Base-by-base conservation (phyloP, 2,329 filamentous ascomycete genomes). In the Chaetomium strumarium region DNA sequence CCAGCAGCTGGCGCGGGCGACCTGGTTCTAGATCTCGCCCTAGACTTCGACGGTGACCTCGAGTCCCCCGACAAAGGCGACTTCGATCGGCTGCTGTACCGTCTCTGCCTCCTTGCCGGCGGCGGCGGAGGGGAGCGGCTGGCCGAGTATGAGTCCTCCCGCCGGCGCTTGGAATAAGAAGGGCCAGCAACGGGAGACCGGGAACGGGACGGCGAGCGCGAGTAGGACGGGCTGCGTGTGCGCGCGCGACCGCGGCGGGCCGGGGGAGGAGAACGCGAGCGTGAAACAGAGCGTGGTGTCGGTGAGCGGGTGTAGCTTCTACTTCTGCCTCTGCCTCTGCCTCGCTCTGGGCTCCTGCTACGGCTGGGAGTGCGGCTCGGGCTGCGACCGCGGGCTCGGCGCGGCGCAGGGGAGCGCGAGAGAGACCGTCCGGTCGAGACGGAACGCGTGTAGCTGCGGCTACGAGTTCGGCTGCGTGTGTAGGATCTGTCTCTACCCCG, bases 391-490 rank as follows among this genome's bases (percentile, higher is more conserved):
- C 39, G 40, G 44, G 46, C 30, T 6, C 55, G 55, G 19, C 52
- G 54, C 11, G 44, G 54, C 16, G 52, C 30, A n/a, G 46, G 52
- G 20, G 60, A 57, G 14, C 43, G 53, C 9, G 58, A 55, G 33
- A 36, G 50, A 5, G 56, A 56, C 10, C 52, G 30, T 20, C 52
- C 41, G 6, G 42, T 38, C 0, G 56, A 59, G 52, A 59, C 17
- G 31, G 56, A 59, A 49, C 58, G 58, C 5, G 58, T 54, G 46
- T 59, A 60, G 44, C 58, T 60, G 38, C 59, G 54, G 50, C 57
- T 57, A 19, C 58, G 53, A 53, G 52, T 56, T 20, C 51, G 53
- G 38, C 53, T 57, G 17, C 58, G 59, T 37, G 55, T 58, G 42
- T 61, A 60, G 14, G 61, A 63, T 34, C 56, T 51, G 40, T 50